Conservation (phyloP, 1,284 basidiomycete genomes). For the Testicularia cyperi region DNA sequence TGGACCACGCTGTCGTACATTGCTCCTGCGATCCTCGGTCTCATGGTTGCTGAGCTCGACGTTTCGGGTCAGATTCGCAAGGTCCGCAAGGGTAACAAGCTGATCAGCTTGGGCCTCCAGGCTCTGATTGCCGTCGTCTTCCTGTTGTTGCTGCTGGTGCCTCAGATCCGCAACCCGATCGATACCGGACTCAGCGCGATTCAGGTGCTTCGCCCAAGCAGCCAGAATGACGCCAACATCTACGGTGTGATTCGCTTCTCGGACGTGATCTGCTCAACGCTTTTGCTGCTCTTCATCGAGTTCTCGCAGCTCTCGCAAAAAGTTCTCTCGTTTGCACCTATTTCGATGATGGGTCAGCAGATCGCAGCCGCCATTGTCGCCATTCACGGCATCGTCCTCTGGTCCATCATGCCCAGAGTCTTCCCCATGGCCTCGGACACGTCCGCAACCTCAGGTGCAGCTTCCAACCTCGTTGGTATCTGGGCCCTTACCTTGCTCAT, state of each 20-base stretch:
- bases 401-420: conserved; percentile 32
- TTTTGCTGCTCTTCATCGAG: conserved; percentile 22
- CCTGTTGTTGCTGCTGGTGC: conserved; percentile 22
- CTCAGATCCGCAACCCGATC: conserved; percentile 16
- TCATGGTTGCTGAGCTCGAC: conserved; percentile 29
- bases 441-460: conserved; percentile 12
- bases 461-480: conserved; percentile 25
- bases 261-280: conserved; percentile 17
- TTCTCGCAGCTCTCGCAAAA: conserved; percentile 9
- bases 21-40: conserved; percentile 21
- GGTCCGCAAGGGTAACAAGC: conserved; percentile 4
- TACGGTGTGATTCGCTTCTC: conserved; percentile 28
- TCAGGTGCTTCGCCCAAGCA: conserved; percentile 20
- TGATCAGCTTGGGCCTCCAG: conserved; percentile 8
- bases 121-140: conserved; percentile 8
- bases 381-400: conserved; percentile 26
- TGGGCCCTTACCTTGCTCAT: conserved; percentile 30
- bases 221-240: conserved; percentile 15
- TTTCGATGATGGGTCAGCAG: conserved; percentile 36
- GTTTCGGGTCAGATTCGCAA: conserved; percentile 17
- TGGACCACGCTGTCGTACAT: conserved; percentile 30
- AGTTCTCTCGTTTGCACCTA: conserved; percentile 4
- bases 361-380: conserved; percentile 24
- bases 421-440: conserved; percentile 20
- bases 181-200: conserved; percentile 17